These are phyloP conservation scores for Magnusiomyces fungicola DNA, from an alignment of 1,139 yeast species.

Conservation along the genomic window DNA sequence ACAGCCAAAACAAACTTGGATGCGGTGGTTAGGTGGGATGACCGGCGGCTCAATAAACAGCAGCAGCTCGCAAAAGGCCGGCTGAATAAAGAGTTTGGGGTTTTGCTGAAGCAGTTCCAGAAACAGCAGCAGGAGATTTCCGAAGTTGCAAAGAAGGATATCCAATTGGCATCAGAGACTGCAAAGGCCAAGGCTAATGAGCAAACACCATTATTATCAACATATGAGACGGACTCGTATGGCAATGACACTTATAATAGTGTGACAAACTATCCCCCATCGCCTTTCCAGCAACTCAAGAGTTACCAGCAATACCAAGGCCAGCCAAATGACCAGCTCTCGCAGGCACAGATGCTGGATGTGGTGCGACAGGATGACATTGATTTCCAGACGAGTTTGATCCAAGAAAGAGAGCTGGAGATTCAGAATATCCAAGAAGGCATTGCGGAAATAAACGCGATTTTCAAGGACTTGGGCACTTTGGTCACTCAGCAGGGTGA, in stretches of 20 bases:
- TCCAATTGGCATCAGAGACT: conserved; percentile 15
- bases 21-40: conserved; percentile 21
- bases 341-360: conserved; percentile 32
- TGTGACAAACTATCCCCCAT: conserved; percentile 25
- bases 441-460: conserved; percentile 73
- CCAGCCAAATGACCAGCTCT: conserved; percentile 33
- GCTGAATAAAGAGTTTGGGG: conserved; percentile 38
- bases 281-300: conserved; percentile 15
- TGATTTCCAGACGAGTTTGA: conserved; percentile 62
- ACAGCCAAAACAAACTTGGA: conserved; percentile 20
- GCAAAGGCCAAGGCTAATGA: conserved; percentile 30
- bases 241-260: conserved; percentile 27
- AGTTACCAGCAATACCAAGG: conserved; percentile 30
- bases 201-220: conserved; percentile 30
- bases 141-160: no score
- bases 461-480: conserved; percentile 71
- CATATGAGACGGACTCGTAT: conserved; percentile 11
- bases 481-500: conserved; percentile 79
- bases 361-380: conserved; percentile 53
- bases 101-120: conserved; percentile 36
- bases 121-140: conserved; percentile 31
- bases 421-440: conserved; percentile 69
- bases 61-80: conserved; percentile 36
- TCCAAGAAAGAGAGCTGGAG: conserved; percentile 68
- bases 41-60: conserved; percentile 18